Conservation (phyloP, 2,329 filamentous ascomycete species). For the Exophiala sp. region DNA sequence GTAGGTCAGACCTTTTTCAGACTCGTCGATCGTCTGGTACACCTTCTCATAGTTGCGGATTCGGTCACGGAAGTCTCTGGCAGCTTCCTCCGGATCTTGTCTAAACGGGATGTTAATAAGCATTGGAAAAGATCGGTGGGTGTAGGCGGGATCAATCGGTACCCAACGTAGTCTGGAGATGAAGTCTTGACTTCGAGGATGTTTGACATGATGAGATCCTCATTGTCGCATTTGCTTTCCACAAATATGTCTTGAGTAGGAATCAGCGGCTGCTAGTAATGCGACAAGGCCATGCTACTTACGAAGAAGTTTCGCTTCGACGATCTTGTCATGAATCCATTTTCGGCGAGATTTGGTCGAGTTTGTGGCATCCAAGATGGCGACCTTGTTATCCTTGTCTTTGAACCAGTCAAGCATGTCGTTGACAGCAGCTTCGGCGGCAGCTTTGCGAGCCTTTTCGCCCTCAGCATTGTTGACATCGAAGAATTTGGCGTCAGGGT, state of each 20-base stretch:
- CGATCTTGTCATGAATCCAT: conserved; percentile 82
- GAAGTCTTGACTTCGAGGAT: conserved; percentile 96
- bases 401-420: conserved; percentile 96
- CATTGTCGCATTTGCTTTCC: conserved; percentile 93
- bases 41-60: conserved; percentile 97
- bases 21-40: conserved; percentile 86
- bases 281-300: neutral
- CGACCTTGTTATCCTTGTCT: conserved; percentile 69
- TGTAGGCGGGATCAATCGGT: neutral
- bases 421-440: conserved; percentile 81
- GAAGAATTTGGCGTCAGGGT: conserved; percentile 91
- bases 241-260: conserved; percentile 70
- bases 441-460: conserved; percentile 78
- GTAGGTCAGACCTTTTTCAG: conserved; percentile 84
- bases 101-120: neutral
- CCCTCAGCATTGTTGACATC: conserved; percentile 84
- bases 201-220: conserved; percentile 95
- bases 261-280: neutral
- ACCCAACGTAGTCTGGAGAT: conserved; percentile 74
- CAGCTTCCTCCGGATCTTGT: conserved; percentile 87
- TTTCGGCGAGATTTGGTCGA: conserved; percentile 81
- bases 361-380: conserved; percentile 94
- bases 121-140: neutral
- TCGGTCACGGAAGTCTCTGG: conserved; percentile 83
- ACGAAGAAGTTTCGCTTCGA: conserved; percentile 65